phyloP scores from a whole-genome alignment of 768 basidiomycete genomes.

The Boletus vermiculosoides region DNA sequence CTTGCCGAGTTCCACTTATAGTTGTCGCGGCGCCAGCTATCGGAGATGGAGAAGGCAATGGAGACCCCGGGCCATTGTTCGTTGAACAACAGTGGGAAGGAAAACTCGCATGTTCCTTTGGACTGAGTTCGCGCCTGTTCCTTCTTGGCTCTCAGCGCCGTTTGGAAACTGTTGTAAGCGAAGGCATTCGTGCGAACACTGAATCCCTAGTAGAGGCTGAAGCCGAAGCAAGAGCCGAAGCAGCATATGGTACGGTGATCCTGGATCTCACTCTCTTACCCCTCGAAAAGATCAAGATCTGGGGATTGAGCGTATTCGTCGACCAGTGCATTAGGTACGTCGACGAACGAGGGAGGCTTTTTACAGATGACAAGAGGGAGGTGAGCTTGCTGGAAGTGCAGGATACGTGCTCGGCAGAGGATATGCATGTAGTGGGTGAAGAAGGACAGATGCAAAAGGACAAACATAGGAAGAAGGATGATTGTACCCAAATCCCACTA shows the following conservation, averaged over 20 bases:
- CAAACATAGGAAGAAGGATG: constrained; percentile 13
- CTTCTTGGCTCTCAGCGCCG: constrained; percentile 56
- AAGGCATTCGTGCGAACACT: not conserved
- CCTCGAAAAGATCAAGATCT: constrained; percentile 80
- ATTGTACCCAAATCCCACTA: constrained; percentile 16
- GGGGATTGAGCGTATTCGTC: constrained; percentile 66
- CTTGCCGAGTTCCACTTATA: constrained; percentile 66
- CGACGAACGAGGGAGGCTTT: not conserved
- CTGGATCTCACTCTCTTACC: constrained; percentile 83
- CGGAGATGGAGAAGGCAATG: constrained; percentile 66
- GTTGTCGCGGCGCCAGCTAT: constrained; percentile 76
- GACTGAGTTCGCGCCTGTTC: constrained; percentile 76
- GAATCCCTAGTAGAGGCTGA: not conserved
- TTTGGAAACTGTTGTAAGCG: not conserved
- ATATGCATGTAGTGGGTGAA: not conserved
- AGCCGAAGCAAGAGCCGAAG: constrained; percentile 13
- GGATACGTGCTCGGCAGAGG: constrained; percentile 18
- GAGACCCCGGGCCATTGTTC: constrained; percentile 72
- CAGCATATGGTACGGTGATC: constrained; percentile 57
- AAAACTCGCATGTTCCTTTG: constrained; percentile 80
- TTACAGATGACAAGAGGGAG: not conserved
- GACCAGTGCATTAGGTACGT: constrained; percentile 47
- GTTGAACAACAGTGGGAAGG: constrained; percentile 91
- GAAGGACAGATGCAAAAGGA: constrained; percentile 8
- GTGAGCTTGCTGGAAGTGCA: constrained; percentile 21